phyloP scores from a whole-genome alignment of 371 early-diverging fungal species.

The Dichotomocladium elegans region DNA sequence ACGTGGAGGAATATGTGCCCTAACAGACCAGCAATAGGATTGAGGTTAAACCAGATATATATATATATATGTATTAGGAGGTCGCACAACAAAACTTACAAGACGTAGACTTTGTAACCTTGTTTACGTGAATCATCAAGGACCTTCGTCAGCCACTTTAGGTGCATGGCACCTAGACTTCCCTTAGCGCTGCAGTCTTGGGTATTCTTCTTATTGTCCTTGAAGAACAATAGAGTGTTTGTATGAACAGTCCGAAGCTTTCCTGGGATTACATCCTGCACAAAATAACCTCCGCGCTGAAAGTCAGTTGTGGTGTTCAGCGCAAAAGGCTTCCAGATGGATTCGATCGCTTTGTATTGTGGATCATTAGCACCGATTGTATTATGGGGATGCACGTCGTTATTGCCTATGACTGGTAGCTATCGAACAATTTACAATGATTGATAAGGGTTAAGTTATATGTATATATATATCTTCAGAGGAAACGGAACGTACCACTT shows the following conservation, averaged over 20 bases:
- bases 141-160: slow-evolving; percentile 19
- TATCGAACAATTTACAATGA: slow-evolving; percentile 1
- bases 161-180: slow-evolving; percentile 17
- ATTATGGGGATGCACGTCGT: slow-evolving; percentile 24
- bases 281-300: slow-evolving; percentile 12
- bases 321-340: slow-evolving; percentile 16
- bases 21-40: slow-evolving; percentile 5
- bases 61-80: not conserved
- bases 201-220: slow-evolving; percentile 13
- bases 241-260: slow-evolving; percentile 14
- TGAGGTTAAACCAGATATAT: not conserved
- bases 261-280: slow-evolving; percentile 14
- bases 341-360: slow-evolving; percentile 4
- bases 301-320: slow-evolving; percentile 11
- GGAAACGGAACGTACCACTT: slow-evolving; percentile 13
- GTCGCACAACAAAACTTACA: slow-evolving; percentile 6
- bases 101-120: slow-evolving; percentile 14
- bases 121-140: slow-evolving; percentile 13
- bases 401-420: slow-evolving; percentile 38
- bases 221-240: slow-evolving; percentile 24
- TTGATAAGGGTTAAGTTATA: not conserved
- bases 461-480: not conserved
- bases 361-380: slow-evolving; percentile 1
- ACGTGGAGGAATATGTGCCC: slow-evolving; percentile 50
- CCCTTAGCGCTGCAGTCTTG: slow-evolving; percentile 16